Conservation (phyloP, 805 yeast genomes). For the Teunomyces stri region DNA sequence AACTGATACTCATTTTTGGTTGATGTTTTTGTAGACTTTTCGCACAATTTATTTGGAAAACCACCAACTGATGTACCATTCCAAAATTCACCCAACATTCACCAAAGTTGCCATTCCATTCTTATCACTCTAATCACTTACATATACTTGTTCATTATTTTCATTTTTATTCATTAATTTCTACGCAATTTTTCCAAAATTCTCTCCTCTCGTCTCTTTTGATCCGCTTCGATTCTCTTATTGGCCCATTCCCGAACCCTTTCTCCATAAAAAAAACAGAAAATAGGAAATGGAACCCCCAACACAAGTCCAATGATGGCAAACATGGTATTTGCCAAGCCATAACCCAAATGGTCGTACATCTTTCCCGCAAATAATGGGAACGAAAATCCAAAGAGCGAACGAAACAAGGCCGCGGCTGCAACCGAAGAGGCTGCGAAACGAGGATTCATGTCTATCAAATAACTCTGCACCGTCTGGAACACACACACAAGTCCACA, state of each 20-base stretch:
- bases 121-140: too few species aligned
- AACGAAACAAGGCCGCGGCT: conserved; percentile 66
- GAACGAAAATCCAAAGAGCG: conserved; percentile 65
- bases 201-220: conserved; percentile 44
- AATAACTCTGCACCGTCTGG: conserved; percentile 63
- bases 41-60: too few species aligned
- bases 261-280: conserved; percentile 57
- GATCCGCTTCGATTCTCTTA: conserved; percentile 43
- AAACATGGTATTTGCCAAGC: conserved; percentile 69
- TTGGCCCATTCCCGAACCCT: conserved; percentile 59
- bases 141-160: not conserved
- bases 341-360: conserved; percentile 58
- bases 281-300: conserved; percentile 68
- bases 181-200: conserved; percentile 34
- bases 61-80: not conserved
- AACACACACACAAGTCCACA: conserved; percentile 62
- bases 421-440: conserved; percentile 70
- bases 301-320: conserved; percentile 54
- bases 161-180: not conserved
- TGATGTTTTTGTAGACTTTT: not conserved
- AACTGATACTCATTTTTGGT: conserved; percentile 2
- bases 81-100: not conserved
- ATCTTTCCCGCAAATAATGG: conserved; percentile 62
- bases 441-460: conserved; percentile 68
- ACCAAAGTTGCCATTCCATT: not conserved